Conservation (phyloP, 1,139 yeast species). For the Lodderomyces beijingensis region DNA sequence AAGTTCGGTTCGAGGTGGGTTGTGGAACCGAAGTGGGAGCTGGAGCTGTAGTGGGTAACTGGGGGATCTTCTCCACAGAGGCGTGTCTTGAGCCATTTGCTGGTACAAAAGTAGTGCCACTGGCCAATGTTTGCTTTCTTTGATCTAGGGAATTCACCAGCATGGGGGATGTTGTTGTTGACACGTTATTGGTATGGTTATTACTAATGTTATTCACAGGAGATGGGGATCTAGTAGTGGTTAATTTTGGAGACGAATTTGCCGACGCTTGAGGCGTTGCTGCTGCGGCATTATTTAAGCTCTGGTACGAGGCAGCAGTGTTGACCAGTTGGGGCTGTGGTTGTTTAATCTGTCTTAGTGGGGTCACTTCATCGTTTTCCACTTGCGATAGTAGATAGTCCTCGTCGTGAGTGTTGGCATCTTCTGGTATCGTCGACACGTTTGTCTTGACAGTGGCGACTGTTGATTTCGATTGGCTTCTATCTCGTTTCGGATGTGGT, state of each 20-base stretch:
- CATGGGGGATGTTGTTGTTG: slow-evolving; percentile 15
- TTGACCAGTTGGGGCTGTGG: slow-evolving; percentile 11
- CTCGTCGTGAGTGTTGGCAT: slow-evolving; percentile 10
- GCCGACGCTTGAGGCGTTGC: slow-evolving; percentile 4
- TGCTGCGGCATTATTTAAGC: too few relatives aligned
- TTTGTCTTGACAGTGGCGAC: slow-evolving; percentile 3
- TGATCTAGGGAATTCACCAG: slow-evolving; percentile 14
- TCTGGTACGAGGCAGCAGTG: slow-evolving; percentile 1
- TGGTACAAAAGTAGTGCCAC: slow-evolving; percentile 3
- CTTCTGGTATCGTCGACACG: slow-evolving; percentile 1
- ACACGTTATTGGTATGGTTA: slow-evolving; percentile 3
- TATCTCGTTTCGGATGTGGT: slow-evolving; percentile 1
- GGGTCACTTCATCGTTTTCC: slow-evolving; percentile 19
- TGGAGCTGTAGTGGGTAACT: neutral
- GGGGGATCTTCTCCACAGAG: neutral
- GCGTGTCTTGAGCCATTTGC: slow-evolving; percentile 1
- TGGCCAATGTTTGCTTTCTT: slow-evolving; percentile 10
- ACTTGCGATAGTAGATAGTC: slow-evolving; percentile 15
- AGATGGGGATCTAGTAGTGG: slow-evolving; percentile 13
- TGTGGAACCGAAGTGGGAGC: slow-evolving; percentile 1
- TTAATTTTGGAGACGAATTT: slow-evolving; percentile 15
- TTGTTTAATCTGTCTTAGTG: slow-evolving; percentile 15
- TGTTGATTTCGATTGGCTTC: slow-evolving; percentile 2
- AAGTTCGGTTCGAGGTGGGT: slow-evolving; percentile 6
- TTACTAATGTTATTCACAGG: slow-evolving; percentile 8